These are phyloP conservation scores for Thermochaetoides dissita DNA, from an alignment of 2,329 filamentous ascomycete species.

Conservation along the genomic window DNA sequence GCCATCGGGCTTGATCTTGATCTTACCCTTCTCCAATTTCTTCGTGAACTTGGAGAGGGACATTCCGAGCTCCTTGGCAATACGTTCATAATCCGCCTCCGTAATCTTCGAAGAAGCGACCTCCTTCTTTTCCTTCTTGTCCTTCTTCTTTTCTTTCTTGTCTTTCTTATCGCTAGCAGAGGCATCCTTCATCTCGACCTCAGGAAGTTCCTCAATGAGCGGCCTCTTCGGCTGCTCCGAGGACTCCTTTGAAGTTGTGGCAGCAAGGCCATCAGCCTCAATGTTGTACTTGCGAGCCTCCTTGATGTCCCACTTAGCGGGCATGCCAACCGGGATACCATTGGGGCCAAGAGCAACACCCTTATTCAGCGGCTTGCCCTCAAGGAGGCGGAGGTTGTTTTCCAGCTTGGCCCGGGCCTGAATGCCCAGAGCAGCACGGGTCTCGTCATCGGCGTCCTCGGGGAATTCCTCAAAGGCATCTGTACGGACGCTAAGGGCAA, in stretches of 20 bases:
- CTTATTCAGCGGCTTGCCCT: constrained; percentile 78
- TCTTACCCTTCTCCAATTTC: constrained; percentile 64
- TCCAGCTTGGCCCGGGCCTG: constrained; percentile 59
- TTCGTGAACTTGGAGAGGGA: constrained; percentile 65
- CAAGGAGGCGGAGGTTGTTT: constrained; percentile 60
- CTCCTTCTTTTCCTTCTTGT: constrained; percentile 21
- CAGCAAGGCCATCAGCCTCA: constrained; percentile 74
- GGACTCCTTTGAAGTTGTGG: constrained; percentile 13
- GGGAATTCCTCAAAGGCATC: constrained; percentile 77
- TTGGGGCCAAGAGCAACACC: constrained; percentile 63
- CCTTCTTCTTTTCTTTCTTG: constrained; percentile 23
- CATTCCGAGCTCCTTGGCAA: constrained; percentile 54
- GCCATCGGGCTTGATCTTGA: constrained; percentile 51
- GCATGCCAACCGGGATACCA: constrained; percentile 42
- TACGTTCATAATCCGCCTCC: constrained; percentile 41
- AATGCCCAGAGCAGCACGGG: constrained; percentile 69
- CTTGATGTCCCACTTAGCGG: constrained; percentile 80
- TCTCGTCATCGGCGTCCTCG: constrained; percentile 68
- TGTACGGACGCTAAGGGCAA: constrained; percentile 81
- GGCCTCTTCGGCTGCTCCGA: constrained; percentile 45
- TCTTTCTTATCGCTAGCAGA: constrained; percentile 5
- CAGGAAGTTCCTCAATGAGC: constrained; percentile 28
- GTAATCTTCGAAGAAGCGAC: constrained; percentile 30
- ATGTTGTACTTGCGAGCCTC: constrained; percentile 89
- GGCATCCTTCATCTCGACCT: constrained; percentile 22